Percentiles rank a stretch among this genome's conserved stretches.
These are phyloP conservation scores for Trichoderma orchidacearum DNA, from an alignment of 495 filamentous ascomycete genomes.

Conservation along the genomic window DNA sequence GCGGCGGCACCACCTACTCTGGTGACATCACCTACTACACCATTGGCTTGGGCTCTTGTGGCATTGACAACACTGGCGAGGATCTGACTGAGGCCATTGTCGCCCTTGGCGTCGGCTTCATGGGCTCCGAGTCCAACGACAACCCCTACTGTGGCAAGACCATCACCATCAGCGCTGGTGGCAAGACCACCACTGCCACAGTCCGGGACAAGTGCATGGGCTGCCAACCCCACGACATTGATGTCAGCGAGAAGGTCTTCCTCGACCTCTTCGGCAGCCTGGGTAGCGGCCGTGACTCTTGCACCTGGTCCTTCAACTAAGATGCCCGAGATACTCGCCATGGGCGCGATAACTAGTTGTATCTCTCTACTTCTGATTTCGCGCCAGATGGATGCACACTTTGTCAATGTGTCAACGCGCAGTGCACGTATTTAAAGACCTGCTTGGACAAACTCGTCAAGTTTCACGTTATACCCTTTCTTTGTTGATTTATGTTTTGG, in stretches of 20 bases:
- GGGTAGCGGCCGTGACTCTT: conserved; percentile 17
- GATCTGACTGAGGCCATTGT: conserved; percentile 28
- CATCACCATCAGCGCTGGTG: conserved; percentile 42
- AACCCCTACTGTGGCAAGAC: conserved; percentile 53
- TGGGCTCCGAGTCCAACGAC: conserved; percentile 31
- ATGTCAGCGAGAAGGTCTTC: conserved; percentile 34
- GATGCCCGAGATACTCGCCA: not conserved
- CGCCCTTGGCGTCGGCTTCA: conserved; percentile 23
- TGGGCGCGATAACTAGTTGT: too few relatives aligned
- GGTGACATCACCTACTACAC: conserved; percentile 35
- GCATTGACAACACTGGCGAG: conserved; percentile 24
- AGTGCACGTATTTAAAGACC: conserved; percentile 2
- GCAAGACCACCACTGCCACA: conserved; percentile 38
- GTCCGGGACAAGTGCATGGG: conserved; percentile 69
- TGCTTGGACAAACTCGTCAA: not conserved
- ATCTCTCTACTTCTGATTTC: too few relatives aligned
- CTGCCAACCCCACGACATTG: conserved; percentile 34
- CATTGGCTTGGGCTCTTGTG: conserved; percentile 30
- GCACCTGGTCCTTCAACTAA: conserved; percentile 28
- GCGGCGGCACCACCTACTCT: conserved; percentile 10
- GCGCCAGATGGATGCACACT: not conserved
- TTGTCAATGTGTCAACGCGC: not conserved
- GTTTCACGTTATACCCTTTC: conserved; percentile 6
- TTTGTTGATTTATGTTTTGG: conserved; percentile 1
- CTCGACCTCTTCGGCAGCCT: conserved; percentile 22